Conservation (phyloP, 2,329 filamentous ascomycete species). For the Cylindrodendrum hubeiense region DNA sequence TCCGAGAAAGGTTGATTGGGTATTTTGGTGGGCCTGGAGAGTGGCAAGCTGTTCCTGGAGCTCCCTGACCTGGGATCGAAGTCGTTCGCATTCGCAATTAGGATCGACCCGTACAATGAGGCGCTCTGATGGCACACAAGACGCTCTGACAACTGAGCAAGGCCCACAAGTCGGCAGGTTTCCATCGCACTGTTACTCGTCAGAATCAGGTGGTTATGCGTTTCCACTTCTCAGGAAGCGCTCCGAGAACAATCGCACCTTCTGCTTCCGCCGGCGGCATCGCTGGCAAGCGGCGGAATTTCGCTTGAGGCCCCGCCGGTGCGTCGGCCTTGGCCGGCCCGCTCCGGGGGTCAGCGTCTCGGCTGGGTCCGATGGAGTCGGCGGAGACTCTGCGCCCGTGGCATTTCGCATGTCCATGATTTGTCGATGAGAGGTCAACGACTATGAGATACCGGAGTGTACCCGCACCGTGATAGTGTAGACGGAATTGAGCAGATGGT, state of each 20-base stretch:
- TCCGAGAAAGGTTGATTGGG: conserved; percentile 11
- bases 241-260: conserved; percentile 6
- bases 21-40: conserved; percentile 29
- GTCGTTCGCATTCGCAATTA: conserved; percentile 37
- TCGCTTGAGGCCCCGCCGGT: conserved; percentile 35
- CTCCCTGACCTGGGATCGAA: conserved; percentile 32
- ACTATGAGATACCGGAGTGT: neutral
- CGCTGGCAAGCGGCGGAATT: conserved; percentile 37
- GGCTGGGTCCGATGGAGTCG: neutral
- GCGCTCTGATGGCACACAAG: conserved; percentile 39
- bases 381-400: neutral
- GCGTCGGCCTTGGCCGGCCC: neutral
- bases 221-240: neutral
- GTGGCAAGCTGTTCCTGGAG: conserved; percentile 30
- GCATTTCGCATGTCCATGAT: neutral
- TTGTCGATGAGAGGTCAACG: neutral
- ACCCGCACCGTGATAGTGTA: neutral
- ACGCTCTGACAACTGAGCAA: conserved; percentile 28
- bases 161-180: conserved; percentile 36
- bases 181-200: conserved; percentile 34
- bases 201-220: neutral
- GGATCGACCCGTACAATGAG: conserved; percentile 33
- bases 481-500: neutral
- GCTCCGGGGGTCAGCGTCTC: neutral
- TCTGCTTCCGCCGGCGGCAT: conserved; percentile 40